Conservation (phyloP, 2,329 filamentous ascomycete genomes). For the Cadophora malorum region DNA sequence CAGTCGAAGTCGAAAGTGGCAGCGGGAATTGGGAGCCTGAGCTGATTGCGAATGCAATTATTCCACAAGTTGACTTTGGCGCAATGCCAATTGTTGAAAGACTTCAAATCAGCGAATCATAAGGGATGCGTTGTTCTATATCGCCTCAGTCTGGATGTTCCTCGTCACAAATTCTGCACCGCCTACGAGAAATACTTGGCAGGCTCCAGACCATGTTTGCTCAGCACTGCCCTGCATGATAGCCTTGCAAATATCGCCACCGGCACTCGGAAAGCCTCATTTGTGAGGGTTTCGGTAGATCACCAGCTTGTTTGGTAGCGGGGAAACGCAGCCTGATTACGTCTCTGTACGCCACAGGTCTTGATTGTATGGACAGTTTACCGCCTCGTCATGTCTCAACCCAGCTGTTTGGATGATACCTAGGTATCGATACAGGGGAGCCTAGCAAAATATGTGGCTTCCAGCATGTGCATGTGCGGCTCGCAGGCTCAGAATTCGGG, state of each 20-base stretch:
- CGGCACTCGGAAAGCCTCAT: slow-evolving; percentile 1
- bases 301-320: slow-evolving; percentile 6
- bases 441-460: slow-evolving; percentile 9
- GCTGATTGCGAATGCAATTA: neutral
- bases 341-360: slow-evolving; percentile 17
- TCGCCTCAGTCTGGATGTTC: slow-evolving; percentile 1
- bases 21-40: neutral
- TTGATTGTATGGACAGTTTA: slow-evolving; percentile 15
- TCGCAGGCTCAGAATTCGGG: neutral
- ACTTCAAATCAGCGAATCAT: neutral
- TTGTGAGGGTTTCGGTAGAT: slow-evolving; percentile 11
- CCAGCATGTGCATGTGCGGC: slow-evolving; percentile 17
- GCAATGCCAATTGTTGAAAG: neutral
- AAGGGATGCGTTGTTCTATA: slow-evolving; percentile 8
- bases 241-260: slow-evolving; percentile 13
- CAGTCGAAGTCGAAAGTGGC: neutral
- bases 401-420: neutral
- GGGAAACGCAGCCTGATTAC: slow-evolving; percentile 20
- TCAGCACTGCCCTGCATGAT: slow-evolving; percentile 13
- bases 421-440: slow-evolving; percentile 9
- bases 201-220: slow-evolving; percentile 2
- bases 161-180: neutral
- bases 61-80: neutral
- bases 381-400: neutral
- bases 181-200: neutral